Evolutionary conservation across 192 early-diverging fungal species (phyloP), one percentile per base, ranked within the genome.

Genomic region (Rhizophagus prolifer): DNA sequence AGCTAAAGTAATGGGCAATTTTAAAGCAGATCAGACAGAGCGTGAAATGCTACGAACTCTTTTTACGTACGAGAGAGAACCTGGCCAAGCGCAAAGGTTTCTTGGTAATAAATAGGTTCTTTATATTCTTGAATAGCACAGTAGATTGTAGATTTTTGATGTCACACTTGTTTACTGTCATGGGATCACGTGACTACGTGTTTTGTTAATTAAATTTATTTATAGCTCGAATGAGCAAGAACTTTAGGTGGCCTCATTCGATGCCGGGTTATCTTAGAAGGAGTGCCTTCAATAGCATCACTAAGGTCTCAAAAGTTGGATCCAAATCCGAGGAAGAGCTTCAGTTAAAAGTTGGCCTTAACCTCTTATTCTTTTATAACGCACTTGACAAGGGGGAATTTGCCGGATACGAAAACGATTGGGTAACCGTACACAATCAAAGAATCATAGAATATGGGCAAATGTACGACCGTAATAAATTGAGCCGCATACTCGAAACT

Each of bases 51-150:
- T 72, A 9, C 58, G 60, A 72, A 72, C 26, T 31, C 71, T 72
- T 19, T 31, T 60, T 26, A 36, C 1, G 30, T 72, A 59, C 4
- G 71, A 59, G 7, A 31, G 60, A 28, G 2, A 0, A 7, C 54
- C 54, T 21, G 71, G 31, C 60, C 54, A 72, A n/a, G 71, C 71
- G 9, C 71, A 72, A 72, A 72, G 23, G 58, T 72, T 72, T 72
- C 58, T 72, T 19, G 71, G 71, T 72, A 72, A 25, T 16, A 54
- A 25, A 44, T 4, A 44, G 3, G 46, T 69, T 23, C 19, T 59
- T 72, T 44, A 72, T 72, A 60, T 30, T 41, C 23, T 31, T 72
- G 7, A 60, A 72, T 71, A 60, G 28, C 30, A 72, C 31, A 60
- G 71, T 72, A 26, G 1, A 31, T 2, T 31, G 3, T 31, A 31